A percentile compares a stretch with the other conserved stretches of the same genome.
phyloP scores from a whole-genome alignment of 192 early-diverging fungal genomes.

The Umbelopsis ramanniana region DNA sequence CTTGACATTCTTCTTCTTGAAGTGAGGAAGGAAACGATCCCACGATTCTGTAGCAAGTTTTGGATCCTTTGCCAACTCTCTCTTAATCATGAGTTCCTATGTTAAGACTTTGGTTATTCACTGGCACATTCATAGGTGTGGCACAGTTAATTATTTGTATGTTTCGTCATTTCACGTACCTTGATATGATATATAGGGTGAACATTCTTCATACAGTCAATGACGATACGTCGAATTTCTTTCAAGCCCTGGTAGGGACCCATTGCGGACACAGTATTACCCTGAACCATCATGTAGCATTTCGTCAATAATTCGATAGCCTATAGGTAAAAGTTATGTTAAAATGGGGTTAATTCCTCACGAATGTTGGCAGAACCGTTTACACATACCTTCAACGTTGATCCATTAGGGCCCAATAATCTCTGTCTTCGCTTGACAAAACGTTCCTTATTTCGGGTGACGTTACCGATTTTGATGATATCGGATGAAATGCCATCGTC shows the following conservation, averaged over 20 bases:
- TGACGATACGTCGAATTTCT: slow-evolving; percentile 85
- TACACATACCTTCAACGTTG: slow-evolving; percentile 78
- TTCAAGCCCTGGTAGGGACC: slow-evolving; percentile 90
- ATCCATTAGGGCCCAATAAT: slow-evolving; percentile 93
- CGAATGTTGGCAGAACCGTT: not conserved
- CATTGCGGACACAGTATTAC: slow-evolving; percentile 95
- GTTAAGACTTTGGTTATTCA: no score
- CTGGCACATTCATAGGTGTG: no score
- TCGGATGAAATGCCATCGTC: slow-evolving; percentile 93
- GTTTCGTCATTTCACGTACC: slow-evolving; percentile 38
- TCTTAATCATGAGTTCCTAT: slow-evolving; percentile 97
- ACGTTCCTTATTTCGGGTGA: slow-evolving; percentile 94
- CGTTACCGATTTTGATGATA: slow-evolving; percentile 97
- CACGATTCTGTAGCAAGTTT: slow-evolving; percentile 92
- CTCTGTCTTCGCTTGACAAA: slow-evolving; percentile 97
- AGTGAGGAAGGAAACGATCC: slow-evolving; percentile 97
- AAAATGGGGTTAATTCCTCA: not conserved
- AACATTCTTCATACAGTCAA: slow-evolving; percentile 98
- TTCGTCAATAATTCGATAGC: slow-evolving; percentile 95
- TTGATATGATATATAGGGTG: slow-evolving; percentile 99
- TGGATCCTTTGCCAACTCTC: slow-evolving; percentile 96
- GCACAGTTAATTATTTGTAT: no score
- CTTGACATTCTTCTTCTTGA: slow-evolving; percentile 90
- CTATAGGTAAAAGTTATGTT: slow-evolving; percentile 30
- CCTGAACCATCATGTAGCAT: slow-evolving; percentile 98